These are phyloP conservation scores for Clausena lansium DNA, from an alignment of 345 rosid species.

Conservation along the genomic window DNA sequence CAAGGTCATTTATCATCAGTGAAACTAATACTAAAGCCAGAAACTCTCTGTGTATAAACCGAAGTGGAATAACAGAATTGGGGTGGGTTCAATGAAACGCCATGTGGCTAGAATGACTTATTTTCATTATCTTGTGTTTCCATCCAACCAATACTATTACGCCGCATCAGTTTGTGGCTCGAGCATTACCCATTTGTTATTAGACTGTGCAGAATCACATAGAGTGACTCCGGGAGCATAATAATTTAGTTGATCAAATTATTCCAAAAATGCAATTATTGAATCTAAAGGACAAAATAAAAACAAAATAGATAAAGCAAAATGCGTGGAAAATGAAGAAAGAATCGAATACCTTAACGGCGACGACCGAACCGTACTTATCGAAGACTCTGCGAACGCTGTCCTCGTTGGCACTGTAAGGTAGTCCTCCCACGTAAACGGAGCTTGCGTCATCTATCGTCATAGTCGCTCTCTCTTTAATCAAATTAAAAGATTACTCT, in stretches of 20 bases:
- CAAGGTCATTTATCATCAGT: not conserved
- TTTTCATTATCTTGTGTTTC: no score
- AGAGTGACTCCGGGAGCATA: not conserved
- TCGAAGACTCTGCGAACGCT: conserved; percentile 60
- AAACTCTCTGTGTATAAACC: not conserved
- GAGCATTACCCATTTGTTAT: not conserved
- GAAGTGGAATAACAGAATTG: not conserved
- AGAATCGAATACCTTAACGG: conserved; percentile 53
- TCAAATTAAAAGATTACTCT: not conserved
- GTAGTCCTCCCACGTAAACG: conserved; percentile 89
- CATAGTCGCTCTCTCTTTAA: conserved; percentile 31
- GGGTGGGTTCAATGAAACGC: no score
- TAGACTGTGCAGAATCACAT: not conserved
- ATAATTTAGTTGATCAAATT: not conserved
- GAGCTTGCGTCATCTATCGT: conserved; percentile 81
- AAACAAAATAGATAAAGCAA: not conserved
- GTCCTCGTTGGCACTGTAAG: conserved; percentile 67
- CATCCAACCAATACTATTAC: not conserved
- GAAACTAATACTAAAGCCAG: no score
- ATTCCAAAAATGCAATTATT: not conserved
- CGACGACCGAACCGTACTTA: conserved; percentile 61
- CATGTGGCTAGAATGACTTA: not conserved
- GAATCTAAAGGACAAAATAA: not conserved
- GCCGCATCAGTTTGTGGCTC: no score
- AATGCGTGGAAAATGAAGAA: not conserved